Evolutionary conservation across 345 rosid genomes (phyloP), one percentile per base, ranked within the genome.

Genomic region (Salix koriyanagi): DNA sequence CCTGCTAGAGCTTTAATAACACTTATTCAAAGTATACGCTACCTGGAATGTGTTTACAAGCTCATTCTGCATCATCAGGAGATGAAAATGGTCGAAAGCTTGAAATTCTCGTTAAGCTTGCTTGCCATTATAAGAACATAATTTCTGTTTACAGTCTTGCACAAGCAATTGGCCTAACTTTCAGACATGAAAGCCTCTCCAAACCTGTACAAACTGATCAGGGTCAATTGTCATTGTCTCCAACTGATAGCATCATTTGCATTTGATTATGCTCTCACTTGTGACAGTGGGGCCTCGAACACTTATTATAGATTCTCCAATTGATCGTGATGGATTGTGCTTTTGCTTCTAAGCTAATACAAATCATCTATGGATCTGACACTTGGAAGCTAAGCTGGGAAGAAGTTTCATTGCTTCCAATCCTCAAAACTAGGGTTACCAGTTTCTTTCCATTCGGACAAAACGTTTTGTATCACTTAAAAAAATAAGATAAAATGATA

Each of bases 301-400:
- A 36, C 50, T 69, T 41, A 62, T 6, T 32, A 69, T 62, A 30
- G 42, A 39, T 23, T 67, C 75, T 19, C 26, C 61, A 50, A 0
- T 14, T 71, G 60, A 65, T 34, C 58, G 65, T 73, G 75, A 73
- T 81, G 58, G 81, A 70, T 77, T 19, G 69, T 77, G 81, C 61
- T 64, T 75, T 78, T 74, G 79, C 79, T 75, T 81, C 76, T 74
- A 77, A 77, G 84, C 84, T 70, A 82, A 58, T 65, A 25, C 52
- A 65, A 74, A 68, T 52, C 67, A 68, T 52, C 71, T n/a, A 23
- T 62, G 71, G 75, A 62, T 61, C 70, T 70, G 66, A 70, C 72
- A 36, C 79, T 75, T 71, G 16, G 65, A 74, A 78, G 84, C 79
- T 60, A 74, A 78, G 76, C 48, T 25, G n/a, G 52, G 46, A 62